Evolutionary conservation across 2,329 filamentous ascomycete species (phyloP).

Genomic region (Aspergillus tanneri): DNA sequence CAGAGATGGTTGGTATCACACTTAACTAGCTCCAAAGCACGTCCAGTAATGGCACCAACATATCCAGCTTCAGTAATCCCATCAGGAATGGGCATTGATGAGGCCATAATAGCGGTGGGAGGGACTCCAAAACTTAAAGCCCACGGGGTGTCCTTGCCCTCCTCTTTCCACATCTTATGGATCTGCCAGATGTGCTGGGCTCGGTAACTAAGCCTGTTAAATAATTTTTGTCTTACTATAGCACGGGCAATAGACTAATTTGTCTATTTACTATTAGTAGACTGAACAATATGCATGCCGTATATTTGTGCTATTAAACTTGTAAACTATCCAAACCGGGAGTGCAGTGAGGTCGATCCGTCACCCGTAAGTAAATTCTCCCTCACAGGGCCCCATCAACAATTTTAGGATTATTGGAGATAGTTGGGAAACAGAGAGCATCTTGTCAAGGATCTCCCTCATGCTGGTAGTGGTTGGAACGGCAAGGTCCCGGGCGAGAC

Average conservation of each 20-base stretch:
- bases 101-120: conserved; percentile 51
- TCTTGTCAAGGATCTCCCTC: conserved; percentile 45
- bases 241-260: conserved; percentile 42
- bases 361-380: conserved; percentile 39
- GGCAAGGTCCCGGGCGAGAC: conserved; percentile 45
- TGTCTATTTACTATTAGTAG: conserved; percentile 49
- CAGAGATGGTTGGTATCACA: conserved; percentile 53
- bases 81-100: conserved; percentile 51
- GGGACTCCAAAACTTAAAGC: conserved; percentile 51
- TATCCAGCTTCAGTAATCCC: conserved; percentile 52
- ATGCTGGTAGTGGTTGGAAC: conserved; percentile 40
- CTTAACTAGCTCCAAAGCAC: conserved; percentile 48
- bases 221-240: conserved; percentile 48
- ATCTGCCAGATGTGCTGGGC: conserved; percentile 53
- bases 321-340: conserved; percentile 46
- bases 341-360: conserved; percentile 47
- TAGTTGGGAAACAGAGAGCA: conserved; percentile 37
- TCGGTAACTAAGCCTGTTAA: conserved; percentile 45
- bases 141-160: conserved; percentile 50
- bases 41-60: conserved; percentile 49
- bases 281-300: conserved; percentile 51
- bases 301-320: conserved; percentile 52
- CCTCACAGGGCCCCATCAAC: conserved; percentile 47
- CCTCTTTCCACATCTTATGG: conserved; percentile 48
- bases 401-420: conserved; percentile 34